Percentiles rank a stretch among this genome's conserved stretches.
These are phyloP conservation scores for Tranzscheliella williamsii DNA, from an alignment of 1,284 basidiomycete species.

Conservation along the genomic window DNA sequence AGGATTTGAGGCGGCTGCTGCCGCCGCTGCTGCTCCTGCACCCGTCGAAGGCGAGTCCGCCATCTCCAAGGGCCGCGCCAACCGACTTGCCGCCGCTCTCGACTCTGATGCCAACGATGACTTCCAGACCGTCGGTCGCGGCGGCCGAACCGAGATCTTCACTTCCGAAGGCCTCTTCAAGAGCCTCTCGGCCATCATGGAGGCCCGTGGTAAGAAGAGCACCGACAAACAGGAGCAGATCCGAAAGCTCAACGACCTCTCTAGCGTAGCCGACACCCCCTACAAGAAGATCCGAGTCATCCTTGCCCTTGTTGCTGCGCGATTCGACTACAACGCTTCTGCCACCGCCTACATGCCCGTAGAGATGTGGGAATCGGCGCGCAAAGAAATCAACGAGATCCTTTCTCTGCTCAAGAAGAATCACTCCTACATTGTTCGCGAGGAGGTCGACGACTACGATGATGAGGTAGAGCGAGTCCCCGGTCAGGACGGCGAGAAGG, in stretches of 20 bases:
- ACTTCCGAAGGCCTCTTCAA: constrained; percentile 91
- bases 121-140: constrained; percentile 89
- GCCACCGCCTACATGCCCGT: constrained; percentile 84
- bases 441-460: constrained; percentile 89
- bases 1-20: constrained; percentile 71
- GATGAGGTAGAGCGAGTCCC: constrained; percentile 84
- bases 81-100: constrained; percentile 55
- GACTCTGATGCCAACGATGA: constrained; percentile 68
- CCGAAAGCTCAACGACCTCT: constrained; percentile 82
- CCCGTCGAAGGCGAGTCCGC: constrained; percentile 63
- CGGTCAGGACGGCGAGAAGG: constrained; percentile 62
- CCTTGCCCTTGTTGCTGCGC: constrained; percentile 87
- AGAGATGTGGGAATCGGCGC: constrained; percentile 86
- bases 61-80: constrained; percentile 65
- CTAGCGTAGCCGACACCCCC: constrained; percentile 75
- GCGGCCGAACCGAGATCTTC: constrained; percentile 80
- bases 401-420: constrained; percentile 76
- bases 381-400: constrained; percentile 84
- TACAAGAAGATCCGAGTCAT: constrained; percentile 95
- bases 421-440: constrained; percentile 74
- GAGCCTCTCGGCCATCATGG: constrained; percentile 85
- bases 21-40: constrained; percentile 62
- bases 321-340: constrained; percentile 95
- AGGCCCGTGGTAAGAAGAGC: constrained; percentile 94
- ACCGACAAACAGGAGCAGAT: constrained; percentile 96